Conservation (phyloP, 345 rosid genomes). For the Psidium friedrichsthalianum region DNA sequence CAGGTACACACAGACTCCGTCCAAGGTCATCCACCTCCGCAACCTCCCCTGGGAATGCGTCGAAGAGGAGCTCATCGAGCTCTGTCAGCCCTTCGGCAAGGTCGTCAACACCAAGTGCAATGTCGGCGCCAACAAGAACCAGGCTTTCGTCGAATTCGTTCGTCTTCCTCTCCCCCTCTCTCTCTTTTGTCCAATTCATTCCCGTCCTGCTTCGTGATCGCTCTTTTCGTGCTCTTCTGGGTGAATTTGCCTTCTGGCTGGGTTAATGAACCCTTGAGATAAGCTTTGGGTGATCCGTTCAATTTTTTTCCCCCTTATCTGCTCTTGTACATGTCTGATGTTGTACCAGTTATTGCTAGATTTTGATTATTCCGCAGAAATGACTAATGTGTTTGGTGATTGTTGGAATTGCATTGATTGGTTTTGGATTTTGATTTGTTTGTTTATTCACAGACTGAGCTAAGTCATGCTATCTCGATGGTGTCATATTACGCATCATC, state of each 20-base stretch:
- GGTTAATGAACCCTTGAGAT: neutral
- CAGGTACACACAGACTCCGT: slow-evolving; percentile 91
- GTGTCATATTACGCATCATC: slow-evolving; percentile 95
- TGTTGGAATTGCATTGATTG: neutral
- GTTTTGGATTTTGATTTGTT: neutral
- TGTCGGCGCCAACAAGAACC: slow-evolving; percentile 92
- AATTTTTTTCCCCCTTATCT: neutral
- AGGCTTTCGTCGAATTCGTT: slow-evolving; percentile 93
- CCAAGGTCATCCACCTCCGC: slow-evolving; percentile 87
- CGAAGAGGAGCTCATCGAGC: slow-evolving; percentile 90
- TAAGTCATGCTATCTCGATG: slow-evolving; percentile 92
- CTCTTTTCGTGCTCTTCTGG: neutral
- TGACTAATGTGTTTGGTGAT: neutral
- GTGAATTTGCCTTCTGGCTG: neutral
- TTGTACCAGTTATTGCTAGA: neutral
- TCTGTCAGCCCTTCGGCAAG: slow-evolving; percentile 85
- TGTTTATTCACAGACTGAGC: slow-evolving; percentile 42
- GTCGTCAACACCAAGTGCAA: slow-evolving; percentile 90
- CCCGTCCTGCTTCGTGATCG: neutral
- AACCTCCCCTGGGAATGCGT: slow-evolving; percentile 94
- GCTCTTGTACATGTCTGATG: neutral
- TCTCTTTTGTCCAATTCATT: neutral
- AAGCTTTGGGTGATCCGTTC: neutral
- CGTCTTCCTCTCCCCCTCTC: neutral
- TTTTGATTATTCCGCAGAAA: neutral